Evolutionary conservation across 495 filamentous ascomycete species (phyloP), one percentile per base, ranked within the genome.

Genomic region (Talaromyces thailandensis): DNA sequence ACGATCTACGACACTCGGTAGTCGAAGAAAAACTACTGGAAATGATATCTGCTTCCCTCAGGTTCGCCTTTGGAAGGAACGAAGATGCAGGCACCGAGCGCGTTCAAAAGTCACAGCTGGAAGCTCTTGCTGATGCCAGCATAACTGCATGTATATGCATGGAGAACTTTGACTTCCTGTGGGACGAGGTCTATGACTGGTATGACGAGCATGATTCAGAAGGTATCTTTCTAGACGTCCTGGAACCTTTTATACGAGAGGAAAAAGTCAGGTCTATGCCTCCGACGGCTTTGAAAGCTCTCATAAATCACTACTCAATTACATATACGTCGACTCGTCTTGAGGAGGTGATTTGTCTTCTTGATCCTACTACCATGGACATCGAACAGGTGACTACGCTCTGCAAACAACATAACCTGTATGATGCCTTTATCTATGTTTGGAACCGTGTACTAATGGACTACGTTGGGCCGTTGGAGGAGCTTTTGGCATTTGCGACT

Each of bases 361-460:
- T 98, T 73, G 89, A 96, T 67, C 93, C 94, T 0, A 76, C 82
- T 8, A 96, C 91, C 4, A 87, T 98, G 74, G 94, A 98, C 67
- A 88, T 98, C 68, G 92, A 98, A 67, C 92, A 97, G 70, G 85
- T 93, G 55, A 96, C 92, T 0, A 84, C 83, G 16, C 82, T 98
- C 4, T 98, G 95, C 80, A 94, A 92, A 67, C 86, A 91, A 64
- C 85, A 97, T 67, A 83, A 88, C 58, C 84, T 98, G 6, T 98
- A 96, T 67, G 95, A 98, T 76, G 94, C 95, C 11, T 84, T 96
- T 66, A 90, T 96, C 56, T 98, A 98, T 72, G 90, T 98, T 62
- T 98, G 94, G 93, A 97, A 94, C 58, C 88, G 90, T 71, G 92
- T 89, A 35, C 73, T 98, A 26, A 77, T 76, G 65, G 94, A 98